Percentiles rank a stretch among this genome's conserved stretches.
These are phyloP conservation scores for Lepidium sativum DNA, from an alignment of 345 rosid genomes.

Conservation along the genomic window DNA sequence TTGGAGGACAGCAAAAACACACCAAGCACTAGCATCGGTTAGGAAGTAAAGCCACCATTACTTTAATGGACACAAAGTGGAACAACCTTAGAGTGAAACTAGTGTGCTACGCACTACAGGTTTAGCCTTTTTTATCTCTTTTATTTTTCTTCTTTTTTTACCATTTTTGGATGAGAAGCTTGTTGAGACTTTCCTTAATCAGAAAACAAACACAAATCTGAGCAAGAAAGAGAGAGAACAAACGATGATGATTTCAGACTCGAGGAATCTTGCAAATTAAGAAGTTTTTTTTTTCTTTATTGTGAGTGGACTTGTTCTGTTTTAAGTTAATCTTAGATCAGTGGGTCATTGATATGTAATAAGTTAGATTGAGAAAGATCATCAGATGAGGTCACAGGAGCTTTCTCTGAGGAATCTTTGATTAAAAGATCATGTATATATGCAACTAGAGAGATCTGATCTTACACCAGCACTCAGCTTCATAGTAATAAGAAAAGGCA, in stretches of 20 bases:
- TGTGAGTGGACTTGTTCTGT: not conserved
- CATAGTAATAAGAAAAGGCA: not conserved
- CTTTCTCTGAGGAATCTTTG: not conserved
- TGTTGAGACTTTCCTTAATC: conserved; percentile 20
- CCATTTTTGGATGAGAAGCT: conserved; percentile 14
- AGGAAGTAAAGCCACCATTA: conserved; percentile 24
- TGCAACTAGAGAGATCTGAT: not conserved
- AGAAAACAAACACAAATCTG: conserved; percentile 16
- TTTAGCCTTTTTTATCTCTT: conserved; percentile 1
- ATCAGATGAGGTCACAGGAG: not conserved
- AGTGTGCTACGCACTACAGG: conserved; percentile 21
- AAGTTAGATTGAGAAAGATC: not conserved
- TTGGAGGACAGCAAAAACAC: conserved; percentile 19
- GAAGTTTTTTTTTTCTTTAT: not conserved
- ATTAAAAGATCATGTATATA: not conserved
- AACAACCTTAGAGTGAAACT: not conserved
- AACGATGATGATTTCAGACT: not conserved
- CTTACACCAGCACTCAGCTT: conserved; percentile 9
- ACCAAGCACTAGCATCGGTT: conserved; percentile 26
- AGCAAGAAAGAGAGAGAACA: not conserved
- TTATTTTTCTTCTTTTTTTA: not conserved
- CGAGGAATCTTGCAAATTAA: conserved; percentile 15
- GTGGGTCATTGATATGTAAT: not conserved
- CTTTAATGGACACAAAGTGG: conserved; percentile 20
- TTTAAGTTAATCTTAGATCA: not conserved